Conservation (phyloP, 257 asterid genomes). For the Gardenia jasminoides region DNA sequence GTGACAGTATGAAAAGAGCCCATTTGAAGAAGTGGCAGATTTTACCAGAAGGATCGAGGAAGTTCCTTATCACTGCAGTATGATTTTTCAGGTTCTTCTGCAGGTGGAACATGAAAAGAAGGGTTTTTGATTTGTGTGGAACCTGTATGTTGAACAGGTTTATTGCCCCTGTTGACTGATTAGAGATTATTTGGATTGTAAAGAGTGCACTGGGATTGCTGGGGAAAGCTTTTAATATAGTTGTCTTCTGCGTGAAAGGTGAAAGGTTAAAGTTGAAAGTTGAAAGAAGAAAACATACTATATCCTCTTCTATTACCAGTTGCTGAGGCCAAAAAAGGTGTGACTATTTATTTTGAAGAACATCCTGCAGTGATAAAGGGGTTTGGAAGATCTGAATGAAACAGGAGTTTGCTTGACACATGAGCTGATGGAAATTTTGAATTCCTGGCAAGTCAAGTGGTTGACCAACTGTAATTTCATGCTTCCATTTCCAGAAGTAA, state of each 20-base stretch:
- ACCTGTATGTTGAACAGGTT: not conserved
- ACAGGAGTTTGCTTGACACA: not conserved
- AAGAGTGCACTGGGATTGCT: constrained; percentile 13
- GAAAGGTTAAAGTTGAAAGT: constrained; percentile 19
- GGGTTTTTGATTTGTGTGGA: constrained; percentile 2
- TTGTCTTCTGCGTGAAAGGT: constrained; percentile 5
- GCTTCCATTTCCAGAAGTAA: constrained; percentile 11
- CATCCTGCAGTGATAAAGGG: not conserved
- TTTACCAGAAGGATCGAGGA: not conserved
- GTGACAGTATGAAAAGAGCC: constrained; percentile 26
- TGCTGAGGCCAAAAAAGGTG: not conserved
- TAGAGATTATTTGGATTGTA: constrained; percentile 10
- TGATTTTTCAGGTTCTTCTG: constrained; percentile 18
- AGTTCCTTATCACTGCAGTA: constrained; percentile 1
- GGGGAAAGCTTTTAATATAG: constrained; percentile 21
- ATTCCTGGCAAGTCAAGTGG: not conserved
- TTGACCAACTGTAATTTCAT: constrained; percentile 4
- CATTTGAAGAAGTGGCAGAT: constrained; percentile 39
- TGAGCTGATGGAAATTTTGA: not conserved
- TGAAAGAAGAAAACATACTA: constrained; percentile 1
- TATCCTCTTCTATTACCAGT: not conserved
- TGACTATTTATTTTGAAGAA: not conserved
- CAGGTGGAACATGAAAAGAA: constrained; percentile 26
- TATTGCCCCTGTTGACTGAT: not conserved
- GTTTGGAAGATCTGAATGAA: constrained; percentile 1